These are phyloP conservation scores for Rhynchosporium agropyri DNA, from an alignment of 2,329 filamentous ascomycete species.

Conservation along the genomic window DNA sequence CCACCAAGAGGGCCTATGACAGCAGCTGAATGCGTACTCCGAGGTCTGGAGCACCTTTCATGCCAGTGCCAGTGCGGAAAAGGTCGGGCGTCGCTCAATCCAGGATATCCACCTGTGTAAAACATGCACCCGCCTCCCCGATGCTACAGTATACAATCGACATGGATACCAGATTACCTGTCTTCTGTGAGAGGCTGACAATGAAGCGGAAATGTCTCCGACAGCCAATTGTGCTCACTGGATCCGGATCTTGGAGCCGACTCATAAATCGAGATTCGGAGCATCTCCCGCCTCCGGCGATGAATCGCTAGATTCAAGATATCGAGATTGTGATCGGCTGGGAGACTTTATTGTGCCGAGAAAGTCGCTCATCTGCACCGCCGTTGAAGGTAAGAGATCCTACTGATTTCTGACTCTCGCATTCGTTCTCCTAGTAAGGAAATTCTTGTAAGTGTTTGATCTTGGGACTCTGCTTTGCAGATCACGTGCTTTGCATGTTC, in stretches of 20 bases:
- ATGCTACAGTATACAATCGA: background rate
- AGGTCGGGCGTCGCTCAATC: background rate
- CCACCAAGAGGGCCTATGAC: no score
- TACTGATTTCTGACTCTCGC: background rate
- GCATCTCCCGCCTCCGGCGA: constrained; percentile 24
- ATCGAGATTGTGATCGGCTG: background rate
- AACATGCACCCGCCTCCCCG: background rate
- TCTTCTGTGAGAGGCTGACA: background rate
- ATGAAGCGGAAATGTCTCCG: background rate
- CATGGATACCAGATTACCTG: background rate
- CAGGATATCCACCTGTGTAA: background rate
- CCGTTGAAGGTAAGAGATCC: background rate
- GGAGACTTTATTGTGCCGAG: background rate
- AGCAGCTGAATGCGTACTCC: background rate
- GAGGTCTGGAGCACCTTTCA: background rate
- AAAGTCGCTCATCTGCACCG: background rate
- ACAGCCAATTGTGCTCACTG: background rate
- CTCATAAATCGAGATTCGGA: constrained; percentile 30
- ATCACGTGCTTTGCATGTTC: background rate
- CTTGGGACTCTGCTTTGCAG: background rate
- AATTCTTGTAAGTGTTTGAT: background rate
- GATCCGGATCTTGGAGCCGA: background rate
- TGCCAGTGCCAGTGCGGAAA: background rate
- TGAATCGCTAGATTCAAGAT: constrained; percentile 2
- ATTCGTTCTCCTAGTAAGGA: background rate